Evolutionary conservation across 2,329 filamentous ascomycete genomes (phyloP), one percentile per base, ranked within the genome.

Genomic region (Colletotrichum destructivum): DNA sequence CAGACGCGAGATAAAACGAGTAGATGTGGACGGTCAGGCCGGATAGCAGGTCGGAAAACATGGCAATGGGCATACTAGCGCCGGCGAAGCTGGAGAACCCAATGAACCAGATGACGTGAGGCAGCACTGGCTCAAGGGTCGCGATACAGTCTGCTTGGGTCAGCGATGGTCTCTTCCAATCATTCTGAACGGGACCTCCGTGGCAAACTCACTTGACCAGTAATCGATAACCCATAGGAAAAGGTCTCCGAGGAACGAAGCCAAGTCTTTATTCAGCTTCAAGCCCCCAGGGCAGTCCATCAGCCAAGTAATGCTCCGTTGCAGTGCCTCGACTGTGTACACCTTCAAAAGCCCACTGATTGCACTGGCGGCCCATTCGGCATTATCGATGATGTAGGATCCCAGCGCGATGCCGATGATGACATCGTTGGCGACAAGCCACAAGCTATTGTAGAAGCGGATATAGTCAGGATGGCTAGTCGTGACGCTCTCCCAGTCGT

Each of bases 141-240:
- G 90, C 88, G 78, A 98, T 94, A 78, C 92, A 96, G 76, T 88
- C 92, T 92, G 66, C n/a, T 31, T 44, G 60, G 70, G 75, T 82
- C 69, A 82, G 78, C 62, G 11, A 49, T 15, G 12, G 8, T 3
- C 42, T 31, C 35, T 23, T 46, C 18, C 26, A 23, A 26, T 55
- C 21, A 35, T 35, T 35, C 31, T 35, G 8, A 2, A 35, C 2
- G 31, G 40, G 42, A 54, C 9, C 42, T 38, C 26, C n/a, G 21
- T 26, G 31, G 31, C 8, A 35, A 47, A 84, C 89, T 80, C 84
- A 94, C 93, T 93, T 69, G 94, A 93, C 96, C 96, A 99, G 79
- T 98, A 97, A 75, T 98, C 95, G 75, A 99, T 98, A 59, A 99
- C 96, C 96, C 96, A 99, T 3, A 98, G 86, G 79, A 99, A 99